Conservation (phyloP, 2,329 filamentous ascomycete genomes). For the Cytospora chrysosperma region DNA sequence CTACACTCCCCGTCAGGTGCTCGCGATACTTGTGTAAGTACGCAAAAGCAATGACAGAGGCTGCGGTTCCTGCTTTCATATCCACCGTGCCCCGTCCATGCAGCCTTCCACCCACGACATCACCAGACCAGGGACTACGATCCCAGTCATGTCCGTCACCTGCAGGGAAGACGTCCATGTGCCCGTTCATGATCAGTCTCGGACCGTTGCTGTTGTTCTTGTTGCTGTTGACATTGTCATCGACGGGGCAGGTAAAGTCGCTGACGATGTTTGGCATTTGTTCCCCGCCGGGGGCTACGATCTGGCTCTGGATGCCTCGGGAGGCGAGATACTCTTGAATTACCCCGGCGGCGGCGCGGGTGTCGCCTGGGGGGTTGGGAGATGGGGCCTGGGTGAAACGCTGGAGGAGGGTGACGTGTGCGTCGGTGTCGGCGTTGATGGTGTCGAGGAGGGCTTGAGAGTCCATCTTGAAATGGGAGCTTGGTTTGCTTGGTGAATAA, state of each 20-base stretch:
- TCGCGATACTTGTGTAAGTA: conserved; percentile 31
- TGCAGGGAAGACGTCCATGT: conserved; percentile 43
- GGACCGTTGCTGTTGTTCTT: conserved; percentile 24
- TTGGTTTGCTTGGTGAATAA: too few species aligned
- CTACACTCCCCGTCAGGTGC: conserved; percentile 28
- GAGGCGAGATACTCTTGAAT: conserved; percentile 32
- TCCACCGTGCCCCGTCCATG: conserved; percentile 41
- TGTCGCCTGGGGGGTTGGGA: conserved; percentile 40
- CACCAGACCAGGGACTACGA: conserved; percentile 38
- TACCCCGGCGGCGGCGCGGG: conserved; percentile 34
- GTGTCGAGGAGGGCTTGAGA: conserved; percentile 18
- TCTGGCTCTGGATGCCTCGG: conserved; percentile 24
- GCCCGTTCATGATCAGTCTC: conserved; percentile 41
- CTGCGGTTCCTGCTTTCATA: conserved; percentile 44
- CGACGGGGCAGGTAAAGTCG: conserved; percentile 29
- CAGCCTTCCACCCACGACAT: conserved; percentile 34
- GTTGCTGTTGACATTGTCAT: background rate
- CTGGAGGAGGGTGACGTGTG: conserved; percentile 16
- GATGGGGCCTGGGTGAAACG: conserved; percentile 36
- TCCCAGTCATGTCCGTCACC: conserved; percentile 36
- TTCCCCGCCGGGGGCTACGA: conserved; percentile 33
- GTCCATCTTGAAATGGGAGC: conserved; percentile 15
- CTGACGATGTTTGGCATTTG: conserved; percentile 36
- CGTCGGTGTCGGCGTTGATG: conserved; percentile 14
- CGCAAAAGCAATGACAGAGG: conserved; percentile 39